phyloP scores from a whole-genome alignment of 1,284 basidiomycete genomes.

The Gomphus sp. region DNA sequence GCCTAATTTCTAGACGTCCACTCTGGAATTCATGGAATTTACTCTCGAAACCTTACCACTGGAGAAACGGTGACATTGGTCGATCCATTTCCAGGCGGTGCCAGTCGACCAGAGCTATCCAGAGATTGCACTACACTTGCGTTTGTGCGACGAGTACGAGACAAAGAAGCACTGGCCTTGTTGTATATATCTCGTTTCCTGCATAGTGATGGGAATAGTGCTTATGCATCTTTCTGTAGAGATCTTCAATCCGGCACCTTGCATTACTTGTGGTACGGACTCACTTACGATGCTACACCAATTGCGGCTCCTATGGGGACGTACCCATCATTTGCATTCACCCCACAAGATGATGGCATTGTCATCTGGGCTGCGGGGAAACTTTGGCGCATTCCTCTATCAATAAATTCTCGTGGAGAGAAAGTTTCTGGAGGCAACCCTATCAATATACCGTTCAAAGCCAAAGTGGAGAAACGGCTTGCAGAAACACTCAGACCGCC shows the following conservation, averaged over 20 bases:
- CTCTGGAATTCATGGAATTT: slow-evolving; percentile 61
- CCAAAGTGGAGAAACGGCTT: slow-evolving; percentile 50
- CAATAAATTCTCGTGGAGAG: slow-evolving; percentile 39
- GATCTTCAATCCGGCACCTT: slow-evolving; percentile 57
- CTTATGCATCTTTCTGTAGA: slow-evolving; percentile 24
- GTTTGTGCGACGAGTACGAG: slow-evolving; percentile 63
- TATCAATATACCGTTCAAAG: slow-evolving; percentile 44
- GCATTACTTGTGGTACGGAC: slow-evolving; percentile 56
- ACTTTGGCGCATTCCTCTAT: slow-evolving; percentile 51
- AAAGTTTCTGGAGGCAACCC: slow-evolving; percentile 33
- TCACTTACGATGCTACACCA: slow-evolving; percentile 52
- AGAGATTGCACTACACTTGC: slow-evolving; percentile 58
- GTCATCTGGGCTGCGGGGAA: slow-evolving; percentile 67
- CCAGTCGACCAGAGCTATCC: slow-evolving; percentile 64
- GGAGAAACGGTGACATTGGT: slow-evolving; percentile 43
- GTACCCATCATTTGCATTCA: slow-evolving; percentile 65
- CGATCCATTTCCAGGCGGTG: slow-evolving; percentile 50
- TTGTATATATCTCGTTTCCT: slow-evolving; percentile 34
- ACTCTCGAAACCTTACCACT: slow-evolving; percentile 50
- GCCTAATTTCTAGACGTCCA: slow-evolving; percentile 43
- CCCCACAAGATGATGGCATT: slow-evolving; percentile 48
- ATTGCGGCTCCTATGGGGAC: slow-evolving; percentile 67
- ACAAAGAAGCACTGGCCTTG: slow-evolving; percentile 60
- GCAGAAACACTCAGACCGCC: slow-evolving; percentile 46
- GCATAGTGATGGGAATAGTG: not conserved